Evolutionary conservation across 1,139 yeast species (phyloP).

Genomic region (Dujonia santamariae): DNA sequence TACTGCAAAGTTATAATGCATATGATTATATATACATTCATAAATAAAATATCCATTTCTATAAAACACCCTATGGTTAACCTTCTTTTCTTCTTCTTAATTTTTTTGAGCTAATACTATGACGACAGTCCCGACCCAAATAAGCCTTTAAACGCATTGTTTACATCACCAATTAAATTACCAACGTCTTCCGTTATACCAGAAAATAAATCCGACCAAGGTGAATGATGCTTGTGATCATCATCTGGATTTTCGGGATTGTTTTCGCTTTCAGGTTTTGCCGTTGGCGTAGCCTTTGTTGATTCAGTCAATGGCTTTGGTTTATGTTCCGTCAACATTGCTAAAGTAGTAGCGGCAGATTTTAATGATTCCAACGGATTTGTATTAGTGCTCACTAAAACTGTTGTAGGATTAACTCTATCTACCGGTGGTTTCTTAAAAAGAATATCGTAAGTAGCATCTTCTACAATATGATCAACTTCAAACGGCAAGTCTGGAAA

Average conservation of each 20-base stretch:
- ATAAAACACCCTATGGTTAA: too few relatives aligned
- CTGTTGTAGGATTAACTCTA: conserved; percentile 14
- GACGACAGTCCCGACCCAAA: too few relatives aligned
- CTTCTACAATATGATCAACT: conserved; percentile 43
- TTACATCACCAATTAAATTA: conserved; percentile 12
- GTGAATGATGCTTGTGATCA: conserved; percentile 24
- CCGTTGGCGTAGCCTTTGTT: conserved; percentile 1
- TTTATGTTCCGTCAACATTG: conserved; percentile 19
- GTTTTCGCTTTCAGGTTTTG: too few relatives aligned
- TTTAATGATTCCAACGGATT: conserved; percentile 26
- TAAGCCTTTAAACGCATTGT: conserved; percentile 8
- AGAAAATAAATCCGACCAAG: conserved; percentile 7
- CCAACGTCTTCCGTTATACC: conserved; percentile 13
- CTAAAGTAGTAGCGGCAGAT: conserved; percentile 23
- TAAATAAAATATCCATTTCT: too few relatives aligned
- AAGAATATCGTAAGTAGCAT: conserved; percentile 52
- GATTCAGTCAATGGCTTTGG: conserved; percentile 29
- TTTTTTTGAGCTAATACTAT: too few relatives aligned
- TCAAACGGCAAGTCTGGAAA: conserved; percentile 61
- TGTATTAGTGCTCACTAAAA: conserved; percentile 18
- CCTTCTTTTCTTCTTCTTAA: too few relatives aligned
- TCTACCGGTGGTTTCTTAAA: conserved; percentile 33
- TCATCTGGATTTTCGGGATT: conserved; percentile 18
- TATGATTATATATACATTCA: too few relatives aligned
- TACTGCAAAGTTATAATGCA: conserved; percentile 5